phyloP scores from a whole-genome alignment of 352 stramenopile genomes.

The Plasmopara muralis region DNA sequence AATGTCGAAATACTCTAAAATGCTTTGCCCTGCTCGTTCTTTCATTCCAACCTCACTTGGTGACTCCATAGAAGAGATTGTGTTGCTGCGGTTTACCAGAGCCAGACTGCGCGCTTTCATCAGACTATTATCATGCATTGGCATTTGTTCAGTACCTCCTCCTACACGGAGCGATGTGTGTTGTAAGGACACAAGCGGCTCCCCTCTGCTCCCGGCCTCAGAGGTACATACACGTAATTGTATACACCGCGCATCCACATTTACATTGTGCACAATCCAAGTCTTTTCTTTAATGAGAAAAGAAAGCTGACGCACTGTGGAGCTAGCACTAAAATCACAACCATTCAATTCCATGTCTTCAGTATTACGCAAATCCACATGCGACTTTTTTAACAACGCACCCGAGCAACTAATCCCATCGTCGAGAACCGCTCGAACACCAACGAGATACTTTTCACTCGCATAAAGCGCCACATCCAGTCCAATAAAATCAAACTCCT shows the following conservation, averaged over 20 bases:
- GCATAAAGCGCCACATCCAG: slow-evolving; percentile 67
- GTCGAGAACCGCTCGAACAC: slow-evolving; percentile 63
- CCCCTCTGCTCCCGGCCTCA: slow-evolving; percentile 54
- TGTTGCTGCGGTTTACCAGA: slow-evolving; percentile 15
- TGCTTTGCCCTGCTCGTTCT: slow-evolving; percentile 47
- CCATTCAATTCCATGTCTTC: background rate
- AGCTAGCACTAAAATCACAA: slow-evolving; percentile 1
- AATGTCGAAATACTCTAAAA: slow-evolving; percentile 71
- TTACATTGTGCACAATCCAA: slow-evolving; percentile 45
- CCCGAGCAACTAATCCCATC: slow-evolving; percentile 45
- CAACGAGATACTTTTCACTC: slow-evolving; percentile 57
- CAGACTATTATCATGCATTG: slow-evolving; percentile 22
- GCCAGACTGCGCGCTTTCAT: slow-evolving; percentile 18
- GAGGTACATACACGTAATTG: slow-evolving; percentile 60
- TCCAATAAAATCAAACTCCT: slow-evolving; percentile 54
- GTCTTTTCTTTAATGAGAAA: slow-evolving; percentile 12
- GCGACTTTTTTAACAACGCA: slow-evolving; percentile 26
- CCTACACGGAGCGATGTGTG: slow-evolving; percentile 44
- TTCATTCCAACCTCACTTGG: slow-evolving; percentile 5
- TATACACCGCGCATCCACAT: slow-evolving; percentile 43
- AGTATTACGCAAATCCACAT: slow-evolving; percentile 19
- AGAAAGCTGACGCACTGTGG: slow-evolving; percentile 19
- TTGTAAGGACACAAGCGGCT: slow-evolving; percentile 55
- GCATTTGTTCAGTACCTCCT: slow-evolving; percentile 25
- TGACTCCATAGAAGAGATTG: slow-evolving; percentile 6